Percentiles rank a stretch among this genome's conserved stretches.
These are phyloP conservation scores for Oxyria digyna DNA, from an alignment of 148 eudicot genomes.

Conservation along the genomic window DNA sequence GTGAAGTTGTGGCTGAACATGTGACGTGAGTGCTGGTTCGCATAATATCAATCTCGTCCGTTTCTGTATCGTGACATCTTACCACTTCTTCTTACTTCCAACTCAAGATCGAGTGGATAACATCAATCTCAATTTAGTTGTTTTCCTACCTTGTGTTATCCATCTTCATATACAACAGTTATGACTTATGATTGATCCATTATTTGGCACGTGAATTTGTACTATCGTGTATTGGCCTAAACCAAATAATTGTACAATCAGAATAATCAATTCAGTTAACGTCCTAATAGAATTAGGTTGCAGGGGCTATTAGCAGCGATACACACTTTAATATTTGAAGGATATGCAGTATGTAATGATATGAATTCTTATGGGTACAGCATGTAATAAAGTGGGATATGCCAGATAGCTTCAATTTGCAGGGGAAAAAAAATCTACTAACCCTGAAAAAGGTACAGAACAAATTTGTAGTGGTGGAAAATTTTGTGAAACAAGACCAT, in stretches of 20 bases:
- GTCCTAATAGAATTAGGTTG: too few relatives aligned
- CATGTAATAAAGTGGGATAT: too few relatives aligned
- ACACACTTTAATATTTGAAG: too few relatives aligned
- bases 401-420: too few relatives aligned
- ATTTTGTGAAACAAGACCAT: too few relatives aligned
- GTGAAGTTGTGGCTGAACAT: not conserved
- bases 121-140: not conserved
- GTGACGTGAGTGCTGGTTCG: conserved; percentile 1
- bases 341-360: too few relatives aligned
- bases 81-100: not conserved
- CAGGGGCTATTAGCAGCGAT: too few relatives aligned
- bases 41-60: not conserved
- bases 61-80: not conserved
- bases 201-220: not conserved
- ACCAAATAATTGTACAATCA: not conserved
- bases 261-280: not conserved
- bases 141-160: too few relatives aligned
- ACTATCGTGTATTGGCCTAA: not conserved
- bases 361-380: too few relatives aligned
- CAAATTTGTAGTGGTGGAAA: too few relatives aligned
- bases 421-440: too few relatives aligned
- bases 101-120: not conserved
- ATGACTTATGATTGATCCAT: not conserved
- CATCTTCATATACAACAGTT: not conserved
- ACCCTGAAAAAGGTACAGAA: too few relatives aligned